phyloP scores from a whole-genome alignment of 768 basidiomycete genomes.

The Austroboletus festivus region DNA sequence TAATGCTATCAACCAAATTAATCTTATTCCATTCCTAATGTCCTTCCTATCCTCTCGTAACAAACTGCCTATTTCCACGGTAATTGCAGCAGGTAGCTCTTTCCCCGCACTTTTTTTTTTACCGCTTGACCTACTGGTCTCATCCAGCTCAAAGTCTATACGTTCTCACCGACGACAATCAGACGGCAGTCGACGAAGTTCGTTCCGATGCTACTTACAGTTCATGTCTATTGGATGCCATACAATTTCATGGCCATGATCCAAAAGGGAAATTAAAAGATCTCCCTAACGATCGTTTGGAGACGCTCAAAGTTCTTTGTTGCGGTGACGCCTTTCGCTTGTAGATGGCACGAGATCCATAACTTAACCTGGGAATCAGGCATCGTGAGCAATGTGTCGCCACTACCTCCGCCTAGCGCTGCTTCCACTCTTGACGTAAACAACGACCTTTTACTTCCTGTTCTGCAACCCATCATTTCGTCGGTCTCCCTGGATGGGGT shows the following conservation, averaged over 20 bases:
- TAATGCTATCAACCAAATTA: constrained; percentile 73
- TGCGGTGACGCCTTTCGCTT: constrained; percentile 50
- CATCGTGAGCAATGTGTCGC: constrained; percentile 72
- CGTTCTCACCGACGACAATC: constrained; percentile 89
- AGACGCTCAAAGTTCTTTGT: constrained; percentile 62
- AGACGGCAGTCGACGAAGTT: constrained; percentile 65
- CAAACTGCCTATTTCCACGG: constrained; percentile 65
- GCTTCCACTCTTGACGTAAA: constrained; percentile 66
- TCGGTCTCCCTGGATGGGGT: constrained; percentile 53
- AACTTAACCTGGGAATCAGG: constrained; percentile 39
- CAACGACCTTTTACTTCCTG: constrained; percentile 67
- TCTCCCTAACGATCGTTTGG: constrained; percentile 43
- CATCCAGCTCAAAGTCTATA: constrained; percentile 83
- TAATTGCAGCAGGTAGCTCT: constrained; percentile 73
- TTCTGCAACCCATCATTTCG: constrained; percentile 63
- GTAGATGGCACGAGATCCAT: background rate
- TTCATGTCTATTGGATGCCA: constrained; percentile 63
- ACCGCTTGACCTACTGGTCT: background rate
- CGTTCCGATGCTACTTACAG: constrained; percentile 58
- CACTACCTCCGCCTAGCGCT: constrained; percentile 65
- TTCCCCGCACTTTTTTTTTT: background rate
- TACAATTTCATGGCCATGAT: constrained; percentile 35
- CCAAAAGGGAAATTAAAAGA: constrained; percentile 42
- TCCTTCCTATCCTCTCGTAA: constrained; percentile 78
- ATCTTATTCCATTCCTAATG: constrained; percentile 80